These are phyloP conservation scores for Saturnispora zaruensis DNA, from an alignment of 805 yeast species.

Conservation along the genomic window DNA sequence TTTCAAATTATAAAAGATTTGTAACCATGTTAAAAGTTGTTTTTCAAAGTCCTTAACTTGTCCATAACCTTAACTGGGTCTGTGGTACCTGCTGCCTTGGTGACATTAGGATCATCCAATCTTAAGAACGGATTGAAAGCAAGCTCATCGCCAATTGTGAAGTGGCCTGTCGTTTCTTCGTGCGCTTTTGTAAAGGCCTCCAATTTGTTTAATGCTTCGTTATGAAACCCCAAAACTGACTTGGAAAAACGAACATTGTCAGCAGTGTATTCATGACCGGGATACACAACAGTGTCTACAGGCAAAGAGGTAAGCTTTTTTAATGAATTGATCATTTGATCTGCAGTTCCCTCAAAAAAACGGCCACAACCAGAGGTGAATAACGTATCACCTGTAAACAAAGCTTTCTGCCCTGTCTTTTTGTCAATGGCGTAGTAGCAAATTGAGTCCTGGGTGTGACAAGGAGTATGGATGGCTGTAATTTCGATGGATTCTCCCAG, in stretches of 20 bases:
- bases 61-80: constrained; percentile 57
- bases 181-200: constrained; percentile 41
- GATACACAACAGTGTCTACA: constrained; percentile 63
- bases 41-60: constrained; percentile 68
- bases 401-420: constrained; percentile 56
- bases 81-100: constrained; percentile 45
- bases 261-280: constrained; percentile 94
- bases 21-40: constrained; percentile 33
- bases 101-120: constrained; percentile 53
- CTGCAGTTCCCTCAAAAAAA: constrained; percentile 85
- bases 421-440: constrained; percentile 71
- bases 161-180: constrained; percentile 77
- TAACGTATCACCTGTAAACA: constrained; percentile 93
- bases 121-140: constrained; percentile 86
- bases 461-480: constrained; percentile 88
- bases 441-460: constrained; percentile 95
- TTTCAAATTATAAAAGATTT: constrained; percentile 33
- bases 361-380: constrained; percentile 95
- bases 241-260: constrained; percentile 73
- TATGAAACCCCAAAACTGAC: constrained; percentile 43
- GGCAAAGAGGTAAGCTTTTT: constrained; percentile 56
- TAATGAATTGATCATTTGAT: constrained; percentile 70
- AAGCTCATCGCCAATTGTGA: constrained; percentile 78
- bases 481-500: constrained; percentile 60
- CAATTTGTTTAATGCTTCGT: constrained; percentile 44